Evolutionary conservation across 2,329 filamentous ascomycete species (phyloP), one percentile per base, ranked within the genome.

Genomic region (Xylariales sp.): DNA sequence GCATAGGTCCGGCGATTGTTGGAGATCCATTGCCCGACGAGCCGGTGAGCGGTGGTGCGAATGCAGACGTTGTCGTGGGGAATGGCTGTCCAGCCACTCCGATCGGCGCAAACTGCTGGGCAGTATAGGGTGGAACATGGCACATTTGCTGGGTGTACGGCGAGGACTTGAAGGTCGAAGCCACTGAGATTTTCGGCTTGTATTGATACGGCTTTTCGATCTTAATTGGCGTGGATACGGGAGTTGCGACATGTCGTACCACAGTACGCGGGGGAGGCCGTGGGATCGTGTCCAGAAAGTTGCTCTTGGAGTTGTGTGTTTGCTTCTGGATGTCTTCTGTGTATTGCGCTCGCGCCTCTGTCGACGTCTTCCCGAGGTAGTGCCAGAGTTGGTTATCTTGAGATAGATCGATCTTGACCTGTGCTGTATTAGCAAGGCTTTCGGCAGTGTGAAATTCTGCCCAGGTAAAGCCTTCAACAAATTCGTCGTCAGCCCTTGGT

Each of bases 321-420:
- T 63, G 71, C 11, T 62, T 70, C 7, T 54, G 46, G 29, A 75
- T 78, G 62, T 95, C 81, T 52, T 93, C 86, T 5, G 90, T 95
- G 63, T 93, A 98, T 58, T 94, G 88, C 18, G 89, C 83, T 60
- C 83, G 89, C 38, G 88, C 85, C 55, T 97, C 91, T 6, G 91
- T 96, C 16, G 91, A 97, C 15, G 76, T 78, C 57, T 80, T 80
- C 21, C 88, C 88, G 43, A 98, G 73, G 59, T 96, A 97, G 64
- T 88, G 78, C 88, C 90, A 97, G 14, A 95, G 61, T 56, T 87
- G 83, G 44, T 91, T 77, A 13, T 81, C 72, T 56, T 85, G 86
- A 43, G 63, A 63, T 7, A 95, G 61, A 53, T 95, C 80, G 41
- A 94, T 68, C 61, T 82, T 85, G 55, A 71, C 73, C 58, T 86